These are phyloP conservation scores for Tetraselmis chui DNA, from an alignment of 139 green algal species.

Conservation along the genomic window DNA sequence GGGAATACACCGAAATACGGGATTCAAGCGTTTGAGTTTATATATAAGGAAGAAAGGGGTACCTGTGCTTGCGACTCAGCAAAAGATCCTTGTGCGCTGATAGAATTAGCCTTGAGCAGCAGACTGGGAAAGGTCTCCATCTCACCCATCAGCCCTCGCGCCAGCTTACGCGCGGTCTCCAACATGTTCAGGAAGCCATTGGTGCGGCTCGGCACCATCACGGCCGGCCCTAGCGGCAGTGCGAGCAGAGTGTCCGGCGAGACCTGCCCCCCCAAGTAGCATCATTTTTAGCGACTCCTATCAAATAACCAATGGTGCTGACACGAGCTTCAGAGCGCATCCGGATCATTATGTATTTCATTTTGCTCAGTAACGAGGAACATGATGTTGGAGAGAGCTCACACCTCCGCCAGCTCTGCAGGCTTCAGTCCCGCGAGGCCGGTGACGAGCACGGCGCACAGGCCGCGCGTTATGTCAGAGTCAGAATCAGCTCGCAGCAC, in stretches of 20 bases:
- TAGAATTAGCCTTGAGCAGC: conserved; percentile 44
- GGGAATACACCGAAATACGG: no score
- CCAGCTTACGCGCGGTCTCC: conserved; percentile 58
- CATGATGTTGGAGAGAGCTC: no score
- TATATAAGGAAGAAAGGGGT: no score
- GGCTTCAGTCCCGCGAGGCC: conserved; percentile 57
- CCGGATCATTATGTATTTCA: no score
- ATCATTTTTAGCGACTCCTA: neutral
- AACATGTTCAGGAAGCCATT: conserved; percentile 82
- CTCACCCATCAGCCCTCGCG: conserved; percentile 34
- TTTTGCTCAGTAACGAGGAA: no score
- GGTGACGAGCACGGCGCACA: conserved; percentile 56
- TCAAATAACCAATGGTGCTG: neutral
- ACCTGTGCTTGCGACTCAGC: conserved; percentile 68
- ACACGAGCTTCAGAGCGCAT: no score
- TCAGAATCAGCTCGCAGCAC: conserved; percentile 61
- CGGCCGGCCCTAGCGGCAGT: conserved; percentile 35
- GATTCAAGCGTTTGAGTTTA: no score
- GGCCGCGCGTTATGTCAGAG: conserved; percentile 62
- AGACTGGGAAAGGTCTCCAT: conserved; percentile 83
- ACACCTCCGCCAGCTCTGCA: conserved; percentile 47
- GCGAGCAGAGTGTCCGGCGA: conserved; percentile 17
- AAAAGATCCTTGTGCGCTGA: conserved; percentile 64
- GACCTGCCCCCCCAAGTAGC: conserved; percentile 16
- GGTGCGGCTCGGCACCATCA: conserved; percentile 56